A percentile compares a stretch with the other conserved stretches of the same genome.
phyloP scores from a whole-genome alignment of 768 basidiomycete species.

The Filobasidium floriforme region DNA sequence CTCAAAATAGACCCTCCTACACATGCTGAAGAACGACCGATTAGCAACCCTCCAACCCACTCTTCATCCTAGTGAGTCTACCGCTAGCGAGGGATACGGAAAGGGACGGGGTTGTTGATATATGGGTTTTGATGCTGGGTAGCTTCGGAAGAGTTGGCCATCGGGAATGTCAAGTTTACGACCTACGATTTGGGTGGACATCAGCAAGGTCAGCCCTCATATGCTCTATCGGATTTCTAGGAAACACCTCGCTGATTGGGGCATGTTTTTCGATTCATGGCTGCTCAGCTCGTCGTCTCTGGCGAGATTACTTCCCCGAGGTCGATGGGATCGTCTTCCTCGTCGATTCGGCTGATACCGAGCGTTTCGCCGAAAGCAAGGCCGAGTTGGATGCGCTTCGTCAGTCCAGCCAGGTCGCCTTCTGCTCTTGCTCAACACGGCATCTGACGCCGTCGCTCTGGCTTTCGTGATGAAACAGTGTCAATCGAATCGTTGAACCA shows the following conservation, averaged over 20 bases:
- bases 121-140: slow-evolving; percentile 9
- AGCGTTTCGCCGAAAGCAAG: slow-evolving; percentile 92
- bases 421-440: too few relatives aligned
- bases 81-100: not conserved
- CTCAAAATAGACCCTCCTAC: slow-evolving; percentile 68
- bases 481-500: slow-evolving; percentile 90
- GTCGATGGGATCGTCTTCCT: slow-evolving; percentile 98
- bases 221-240: not conserved
- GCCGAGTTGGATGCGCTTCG: slow-evolving; percentile 89
- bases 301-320: slow-evolving; percentile 99
- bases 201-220: slow-evolving; percentile 62
- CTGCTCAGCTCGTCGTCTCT: slow-evolving; percentile 79
- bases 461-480: slow-evolving; percentile 42
- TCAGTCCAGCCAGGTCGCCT: slow-evolving; percentile 28
- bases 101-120: not conserved
- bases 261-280: not conserved
- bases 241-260: not conserved
- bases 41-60: slow-evolving; percentile 96
- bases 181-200: slow-evolving; percentile 98
- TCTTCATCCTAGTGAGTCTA: slow-evolving; percentile 85
- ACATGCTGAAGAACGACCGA: slow-evolving; percentile 99
- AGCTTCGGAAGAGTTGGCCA: slow-evolving; percentile 98
- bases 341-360: slow-evolving; percentile 93
- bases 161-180: slow-evolving; percentile 98
- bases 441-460: too few relatives aligned